phyloP scores from a whole-genome alignment of 2,329 filamentous ascomycete genomes.

The Lecanoromycetidae sp. region DNA sequence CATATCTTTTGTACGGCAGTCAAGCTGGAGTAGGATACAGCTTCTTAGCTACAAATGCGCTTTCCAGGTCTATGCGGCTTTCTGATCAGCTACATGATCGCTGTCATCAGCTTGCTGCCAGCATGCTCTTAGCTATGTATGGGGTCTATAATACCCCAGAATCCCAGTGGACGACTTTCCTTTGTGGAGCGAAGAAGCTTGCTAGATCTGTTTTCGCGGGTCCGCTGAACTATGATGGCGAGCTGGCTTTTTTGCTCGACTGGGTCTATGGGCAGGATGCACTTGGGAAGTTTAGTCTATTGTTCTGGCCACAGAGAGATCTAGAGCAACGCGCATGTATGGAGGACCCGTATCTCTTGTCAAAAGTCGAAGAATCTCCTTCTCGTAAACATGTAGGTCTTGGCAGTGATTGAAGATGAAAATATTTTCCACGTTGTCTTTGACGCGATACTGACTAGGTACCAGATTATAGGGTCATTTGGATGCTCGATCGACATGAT shows the following conservation, averaged over 20 bases:
- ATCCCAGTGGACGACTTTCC: background rate
- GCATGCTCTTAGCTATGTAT: background rate
- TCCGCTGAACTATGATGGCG: background rate
- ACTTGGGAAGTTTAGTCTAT: background rate
- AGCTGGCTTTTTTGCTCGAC: background rate
- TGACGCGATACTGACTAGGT: background rate
- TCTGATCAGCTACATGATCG: background rate
- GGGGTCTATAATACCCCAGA: background rate
- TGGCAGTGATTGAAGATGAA: background rate
- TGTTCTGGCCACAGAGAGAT: background rate
- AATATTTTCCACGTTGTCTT: background rate
- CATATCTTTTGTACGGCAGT: background rate
- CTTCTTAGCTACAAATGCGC: background rate
- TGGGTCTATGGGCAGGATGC: background rate
- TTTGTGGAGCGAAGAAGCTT: background rate
- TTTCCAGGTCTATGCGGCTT: background rate
- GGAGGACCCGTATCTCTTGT: background rate
- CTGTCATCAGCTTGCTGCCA: background rate
- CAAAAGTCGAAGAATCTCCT: background rate
- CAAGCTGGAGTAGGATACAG: background rate
- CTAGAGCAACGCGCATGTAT: background rate
- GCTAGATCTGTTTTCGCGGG: background rate
- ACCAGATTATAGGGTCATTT: background rate
- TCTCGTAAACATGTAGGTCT: background rate
- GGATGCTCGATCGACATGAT: constrained; percentile 1